phyloP scores from a whole-genome alignment of 371 early-diverging fungal species.

The Mucor velutinosus region DNA sequence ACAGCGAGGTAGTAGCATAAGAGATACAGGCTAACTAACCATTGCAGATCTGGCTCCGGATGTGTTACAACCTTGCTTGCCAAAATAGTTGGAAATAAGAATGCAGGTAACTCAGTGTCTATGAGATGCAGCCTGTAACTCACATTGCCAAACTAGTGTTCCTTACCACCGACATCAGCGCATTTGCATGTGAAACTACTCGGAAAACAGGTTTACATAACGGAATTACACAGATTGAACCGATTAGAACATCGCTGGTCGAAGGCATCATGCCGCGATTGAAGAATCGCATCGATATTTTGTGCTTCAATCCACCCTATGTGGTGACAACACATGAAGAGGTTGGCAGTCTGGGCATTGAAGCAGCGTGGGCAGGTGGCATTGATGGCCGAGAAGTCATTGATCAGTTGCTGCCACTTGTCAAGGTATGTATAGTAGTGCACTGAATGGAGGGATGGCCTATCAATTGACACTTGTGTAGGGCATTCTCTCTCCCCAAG shows the following conservation, averaged over 20 bases:
- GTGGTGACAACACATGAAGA: slow-evolving; percentile 80
- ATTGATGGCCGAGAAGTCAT: slow-evolving; percentile 90
- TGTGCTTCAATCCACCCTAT: slow-evolving; percentile 96
- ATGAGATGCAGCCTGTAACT: background rate
- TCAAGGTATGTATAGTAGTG: slow-evolving; percentile 57
- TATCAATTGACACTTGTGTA: slow-evolving; percentile 17
- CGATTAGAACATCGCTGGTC: slow-evolving; percentile 62
- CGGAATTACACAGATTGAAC: slow-evolving; percentile 53
- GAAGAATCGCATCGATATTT: slow-evolving; percentile 65
- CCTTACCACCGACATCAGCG: slow-evolving; percentile 86
- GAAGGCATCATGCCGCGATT: slow-evolving; percentile 61
- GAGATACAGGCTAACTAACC: background rate
- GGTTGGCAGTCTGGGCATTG: slow-evolving; percentile 74
- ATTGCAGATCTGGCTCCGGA: slow-evolving; percentile 83
- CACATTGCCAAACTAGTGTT: slow-evolving; percentile 28
- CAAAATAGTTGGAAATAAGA: slow-evolving; percentile 51
- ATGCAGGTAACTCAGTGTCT: slow-evolving; percentile 36
- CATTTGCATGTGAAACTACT: slow-evolving; percentile 70
- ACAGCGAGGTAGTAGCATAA: background rate
- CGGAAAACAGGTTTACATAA: slow-evolving; percentile 64
- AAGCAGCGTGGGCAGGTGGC: slow-evolving; percentile 95
- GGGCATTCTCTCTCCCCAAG: slow-evolving; percentile 69
- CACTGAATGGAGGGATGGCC: too few species aligned
- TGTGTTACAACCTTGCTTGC: slow-evolving; percentile 80
- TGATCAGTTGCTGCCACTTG: slow-evolving; percentile 74